Conservation (phyloP, 2,329 filamentous ascomycete species). For the Zopfia rhizophila region DNA sequence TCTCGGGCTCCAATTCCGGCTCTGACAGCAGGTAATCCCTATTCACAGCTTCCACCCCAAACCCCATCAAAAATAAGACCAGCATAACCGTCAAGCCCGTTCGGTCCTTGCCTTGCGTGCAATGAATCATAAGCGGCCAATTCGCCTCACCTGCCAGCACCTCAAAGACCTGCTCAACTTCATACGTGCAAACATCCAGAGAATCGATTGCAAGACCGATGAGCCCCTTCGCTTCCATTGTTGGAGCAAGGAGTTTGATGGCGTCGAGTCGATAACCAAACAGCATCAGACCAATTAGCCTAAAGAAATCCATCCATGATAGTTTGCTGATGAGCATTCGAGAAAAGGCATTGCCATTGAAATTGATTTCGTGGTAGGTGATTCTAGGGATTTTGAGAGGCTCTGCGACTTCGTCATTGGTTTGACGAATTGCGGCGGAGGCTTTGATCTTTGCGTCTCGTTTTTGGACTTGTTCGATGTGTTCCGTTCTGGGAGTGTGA, state of each 20-base stretch:
- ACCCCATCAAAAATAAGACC: constrained; percentile 69
- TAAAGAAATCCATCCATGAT: constrained; percentile 72
- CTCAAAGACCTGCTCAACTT: constrained; percentile 67
- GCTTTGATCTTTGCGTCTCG: constrained; percentile 60
- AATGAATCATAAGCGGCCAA: constrained; percentile 79
- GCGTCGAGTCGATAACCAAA: constrained; percentile 75
- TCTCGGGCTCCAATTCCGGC: constrained; percentile 69
- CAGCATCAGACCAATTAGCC: constrained; percentile 70
- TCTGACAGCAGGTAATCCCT: constrained; percentile 78
- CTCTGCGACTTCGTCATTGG: constrained; percentile 63
- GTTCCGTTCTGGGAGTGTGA: constrained; percentile 70
- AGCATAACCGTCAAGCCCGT: constrained; percentile 78
- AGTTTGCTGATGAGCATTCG: constrained; percentile 73
- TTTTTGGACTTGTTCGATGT: constrained; percentile 73
- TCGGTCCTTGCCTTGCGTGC: constrained; percentile 89
- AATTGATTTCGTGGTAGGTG: constrained; percentile 72
- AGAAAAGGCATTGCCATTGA: constrained; percentile 79
- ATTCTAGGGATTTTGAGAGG: constrained; percentile 72
- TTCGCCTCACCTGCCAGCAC: constrained; percentile 59
- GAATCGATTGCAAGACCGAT: constrained; percentile 75
- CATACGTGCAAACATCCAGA: constrained; percentile 72
- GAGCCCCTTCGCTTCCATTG: constrained; percentile 78
- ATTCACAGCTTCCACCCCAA: constrained; percentile 69
- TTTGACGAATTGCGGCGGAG: constrained; percentile 57
- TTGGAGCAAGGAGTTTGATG: constrained; percentile 73